A percentile compares a stretch with the other conserved stretches of the same genome.
phyloP scores from a whole-genome alignment of 2,329 filamentous ascomycete genomes.

The Geosmithia putterillii region DNA sequence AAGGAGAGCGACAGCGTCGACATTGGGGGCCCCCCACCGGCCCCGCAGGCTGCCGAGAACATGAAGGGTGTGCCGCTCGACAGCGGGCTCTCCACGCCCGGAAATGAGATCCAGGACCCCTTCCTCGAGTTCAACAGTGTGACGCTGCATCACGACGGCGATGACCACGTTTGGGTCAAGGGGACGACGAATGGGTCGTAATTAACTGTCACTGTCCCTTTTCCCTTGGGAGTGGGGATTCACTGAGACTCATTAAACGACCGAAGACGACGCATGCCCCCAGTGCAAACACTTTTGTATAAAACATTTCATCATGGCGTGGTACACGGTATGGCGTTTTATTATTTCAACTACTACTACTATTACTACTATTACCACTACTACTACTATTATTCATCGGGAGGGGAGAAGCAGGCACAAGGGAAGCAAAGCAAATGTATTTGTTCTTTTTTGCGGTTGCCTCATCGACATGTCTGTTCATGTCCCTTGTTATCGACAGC shows the following conservation, averaged over 20 bases:
- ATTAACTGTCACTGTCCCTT: background rate
- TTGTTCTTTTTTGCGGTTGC: background rate
- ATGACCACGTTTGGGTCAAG: constrained; percentile 31
- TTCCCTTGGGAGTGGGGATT: background rate
- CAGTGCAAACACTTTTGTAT: background rate
- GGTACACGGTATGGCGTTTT: constrained; percentile 1
- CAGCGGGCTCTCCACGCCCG: constrained; percentile 74
- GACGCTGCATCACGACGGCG: constrained; percentile 90
- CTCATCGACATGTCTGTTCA: too few relatives aligned
- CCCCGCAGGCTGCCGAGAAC: too few relatives aligned
- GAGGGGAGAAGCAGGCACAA: background rate
- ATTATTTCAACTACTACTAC: too few relatives aligned
- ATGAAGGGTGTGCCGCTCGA: constrained; percentile 76
- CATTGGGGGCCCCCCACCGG: constrained; percentile 43
- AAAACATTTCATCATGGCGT: background rate
- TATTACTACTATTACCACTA: too few relatives aligned
- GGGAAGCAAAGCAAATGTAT: background rate
- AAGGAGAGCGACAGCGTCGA: constrained; percentile 96
- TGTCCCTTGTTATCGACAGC: too few relatives aligned
- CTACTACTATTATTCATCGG: background rate
- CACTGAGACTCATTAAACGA: too few relatives aligned
- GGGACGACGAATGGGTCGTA: constrained; percentile 1
- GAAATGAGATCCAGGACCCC: constrained; percentile 71
- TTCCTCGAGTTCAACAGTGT: constrained; percentile 99
- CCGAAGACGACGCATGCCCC: too few relatives aligned